Base-by-base conservation (phyloP, 768 basidiomycete species). In the Russula compacta region DNA sequence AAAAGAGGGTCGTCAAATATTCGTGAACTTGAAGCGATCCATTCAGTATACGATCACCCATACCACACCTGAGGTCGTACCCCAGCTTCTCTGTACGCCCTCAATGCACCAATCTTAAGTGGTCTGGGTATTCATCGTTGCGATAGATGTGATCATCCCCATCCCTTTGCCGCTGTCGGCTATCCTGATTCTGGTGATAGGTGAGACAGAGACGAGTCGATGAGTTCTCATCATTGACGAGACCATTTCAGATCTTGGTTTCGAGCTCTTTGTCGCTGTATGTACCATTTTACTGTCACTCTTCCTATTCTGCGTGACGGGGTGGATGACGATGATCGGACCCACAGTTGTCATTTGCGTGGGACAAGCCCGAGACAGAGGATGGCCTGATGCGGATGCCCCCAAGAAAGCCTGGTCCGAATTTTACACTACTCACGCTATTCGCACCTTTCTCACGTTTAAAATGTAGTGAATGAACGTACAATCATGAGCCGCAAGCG, bases 21-120 rank as follows among this genome's bases (percentile, higher is more conserved):
- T 87, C 68, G 81, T 80, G 52, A 87, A 87, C 69, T 72, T 87
- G 50, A 87, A 87, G 70, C 79, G 84, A 4, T 85, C 84, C 2
- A 87, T 87, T 52, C 83, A 86, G 61, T 84, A 86, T 64, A 87
- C 85, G 3, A 70, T 87, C 33, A 75, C 80, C 14, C 85, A 87
- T 68, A 84, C 81, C 67, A 85, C 84, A 10, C 84, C 85, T 0
- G 84, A 87, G 68, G 83, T 87, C 63, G 76, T 87, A 38, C 83
- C 85, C 4, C 84, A 87, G 68, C 72, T 87, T 42, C 79, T 86
- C 53, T 86, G 83, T 85, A 69, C 12, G 50, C n/a, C 46, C 12
- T 17, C 42, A 44, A 9, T 15, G 6, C 17, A 62, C 11, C n/a
- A 12, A 11, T 49, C 24, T 33, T 54, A 5, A 2, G 12, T 32